These are phyloP conservation scores for Comarum palustre DNA, from an alignment of 306 rosid species.

Conservation along the genomic window DNA sequence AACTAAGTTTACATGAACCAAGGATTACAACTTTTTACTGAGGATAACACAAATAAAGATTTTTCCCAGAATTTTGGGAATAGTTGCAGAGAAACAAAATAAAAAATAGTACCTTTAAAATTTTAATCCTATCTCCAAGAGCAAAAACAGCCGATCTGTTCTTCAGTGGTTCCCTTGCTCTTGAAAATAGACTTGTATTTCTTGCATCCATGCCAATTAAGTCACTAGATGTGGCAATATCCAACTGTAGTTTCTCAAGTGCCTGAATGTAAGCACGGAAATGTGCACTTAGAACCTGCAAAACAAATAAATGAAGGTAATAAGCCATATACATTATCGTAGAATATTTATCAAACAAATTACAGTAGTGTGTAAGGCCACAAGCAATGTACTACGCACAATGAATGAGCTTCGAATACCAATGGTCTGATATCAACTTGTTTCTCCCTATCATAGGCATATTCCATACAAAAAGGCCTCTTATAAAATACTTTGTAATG, in stretches of 20 bases:
- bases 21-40: not conserved
- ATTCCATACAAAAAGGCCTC: not conserved
- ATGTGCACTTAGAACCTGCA: slow-evolving; percentile 97
- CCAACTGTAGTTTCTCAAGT: slow-evolving; percentile 85
- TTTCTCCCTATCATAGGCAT: not conserved
- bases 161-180: slow-evolving; percentile 89
- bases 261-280: slow-evolving; percentile 96
- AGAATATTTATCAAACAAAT: no score
- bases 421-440: not conserved
- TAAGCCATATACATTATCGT: not conserved
- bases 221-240: slow-evolving; percentile 91
- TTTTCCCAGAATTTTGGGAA: not conserved
- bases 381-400: not conserved
- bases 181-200: slow-evolving; percentile 67
- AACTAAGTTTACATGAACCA: not conserved
- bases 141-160: slow-evolving; percentile 94
- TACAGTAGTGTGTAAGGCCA: not conserved
- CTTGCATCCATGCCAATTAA: slow-evolving; percentile 96
- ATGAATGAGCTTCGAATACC: not conserved
- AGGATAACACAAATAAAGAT: not conserved
- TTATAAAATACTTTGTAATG: not conserved
- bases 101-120: slow-evolving; percentile 59
- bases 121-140: slow-evolving; percentile 85
- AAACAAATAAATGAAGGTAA: slow-evolving; percentile 24
- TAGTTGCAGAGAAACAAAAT: not conserved